Evolutionary conservation across 2,329 filamentous ascomycete species (phyloP).

Genomic region (Sclerotinia glacialis): DNA sequence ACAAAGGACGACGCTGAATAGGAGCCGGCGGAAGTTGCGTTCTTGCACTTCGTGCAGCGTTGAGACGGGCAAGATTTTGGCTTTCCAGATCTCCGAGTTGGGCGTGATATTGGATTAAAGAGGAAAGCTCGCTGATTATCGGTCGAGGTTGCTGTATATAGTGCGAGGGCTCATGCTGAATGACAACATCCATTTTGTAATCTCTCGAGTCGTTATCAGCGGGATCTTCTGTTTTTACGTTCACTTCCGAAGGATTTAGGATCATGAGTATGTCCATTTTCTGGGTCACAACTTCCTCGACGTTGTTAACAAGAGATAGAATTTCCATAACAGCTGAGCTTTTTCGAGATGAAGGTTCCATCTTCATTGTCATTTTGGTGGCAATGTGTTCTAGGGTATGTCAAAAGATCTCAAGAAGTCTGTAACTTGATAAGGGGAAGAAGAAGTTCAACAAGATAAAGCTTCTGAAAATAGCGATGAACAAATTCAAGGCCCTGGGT

Average conservation of each 20-base stretch:
- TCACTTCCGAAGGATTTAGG: not conserved
- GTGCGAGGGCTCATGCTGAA: constrained; percentile 1
- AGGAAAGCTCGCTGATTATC: not conserved
- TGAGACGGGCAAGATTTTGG: not conserved
- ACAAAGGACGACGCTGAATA: not conserved
- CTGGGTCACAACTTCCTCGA: not conserved
- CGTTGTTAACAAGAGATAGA: constrained; percentile 6
- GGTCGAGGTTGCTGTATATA: not conserved
- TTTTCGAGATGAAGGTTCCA: not conserved
- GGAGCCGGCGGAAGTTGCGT: constrained; percentile 6
- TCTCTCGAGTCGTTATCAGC: not conserved
- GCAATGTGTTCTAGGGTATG: not conserved
- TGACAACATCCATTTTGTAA: not conserved
- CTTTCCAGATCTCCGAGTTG: not conserved
- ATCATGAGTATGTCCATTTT: constrained; percentile 17
- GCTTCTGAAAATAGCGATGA: not conserved
- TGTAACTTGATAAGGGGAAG: not conserved
- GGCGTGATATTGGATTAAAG: not conserved
- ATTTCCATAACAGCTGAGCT: constrained; percentile 15
- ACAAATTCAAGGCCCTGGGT: not conserved
- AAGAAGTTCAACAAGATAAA: not conserved
- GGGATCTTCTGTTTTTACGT: not conserved
- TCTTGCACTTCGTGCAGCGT: constrained; percentile 4
- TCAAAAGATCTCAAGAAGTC: not conserved
- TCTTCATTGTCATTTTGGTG: not conserved